These are phyloP conservation scores for Cephaloascus fragrans DNA, from an alignment of 805 yeast species.

Conservation along the genomic window DNA sequence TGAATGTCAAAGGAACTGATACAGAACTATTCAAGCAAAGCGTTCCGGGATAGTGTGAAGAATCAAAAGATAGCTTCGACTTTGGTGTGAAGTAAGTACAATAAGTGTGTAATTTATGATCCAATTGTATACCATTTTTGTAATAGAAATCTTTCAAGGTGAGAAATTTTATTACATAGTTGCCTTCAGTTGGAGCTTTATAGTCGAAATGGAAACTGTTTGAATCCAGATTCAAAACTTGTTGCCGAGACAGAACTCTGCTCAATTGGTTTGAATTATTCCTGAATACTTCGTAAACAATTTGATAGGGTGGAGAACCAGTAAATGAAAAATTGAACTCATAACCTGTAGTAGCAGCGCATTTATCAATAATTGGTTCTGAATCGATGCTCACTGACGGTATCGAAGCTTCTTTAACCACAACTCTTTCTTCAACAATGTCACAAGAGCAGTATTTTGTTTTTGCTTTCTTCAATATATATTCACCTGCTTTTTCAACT, in stretches of 20 bases:
- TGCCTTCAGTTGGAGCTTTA: constrained; percentile 75
- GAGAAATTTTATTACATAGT: constrained; percentile 64
- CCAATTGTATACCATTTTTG: constrained; percentile 23
- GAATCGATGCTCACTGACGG: constrained; percentile 38
- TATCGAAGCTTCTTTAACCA: too few species aligned
- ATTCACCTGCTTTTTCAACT: constrained; percentile 57
- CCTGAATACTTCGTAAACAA: constrained; percentile 53
- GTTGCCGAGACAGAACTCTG: background rate
- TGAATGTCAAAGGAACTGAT: constrained; percentile 46
- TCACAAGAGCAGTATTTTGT: constrained; percentile 63
- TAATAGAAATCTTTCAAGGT: constrained; percentile 58
- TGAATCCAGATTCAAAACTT: background rate
- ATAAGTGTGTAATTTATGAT: constrained; percentile 39
- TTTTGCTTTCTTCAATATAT: constrained; percentile 40
- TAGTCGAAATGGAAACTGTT: constrained; percentile 34
- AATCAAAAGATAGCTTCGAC: constrained; percentile 41
- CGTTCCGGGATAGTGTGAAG: constrained; percentile 6
- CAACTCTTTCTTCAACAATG: constrained; percentile 38
- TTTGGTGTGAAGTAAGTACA: constrained; percentile 64
- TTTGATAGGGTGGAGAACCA: constrained; percentile 78
- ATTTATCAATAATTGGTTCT: constrained; percentile 65
- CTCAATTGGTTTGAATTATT: constrained; percentile 11
- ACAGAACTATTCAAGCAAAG: constrained; percentile 20
- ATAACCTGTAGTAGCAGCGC: constrained; percentile 87
- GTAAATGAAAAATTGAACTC: constrained; percentile 47